Evolutionary conservation across 1,284 basidiomycete genomes (phyloP).

Genomic region (Irpex sp.): DNA sequence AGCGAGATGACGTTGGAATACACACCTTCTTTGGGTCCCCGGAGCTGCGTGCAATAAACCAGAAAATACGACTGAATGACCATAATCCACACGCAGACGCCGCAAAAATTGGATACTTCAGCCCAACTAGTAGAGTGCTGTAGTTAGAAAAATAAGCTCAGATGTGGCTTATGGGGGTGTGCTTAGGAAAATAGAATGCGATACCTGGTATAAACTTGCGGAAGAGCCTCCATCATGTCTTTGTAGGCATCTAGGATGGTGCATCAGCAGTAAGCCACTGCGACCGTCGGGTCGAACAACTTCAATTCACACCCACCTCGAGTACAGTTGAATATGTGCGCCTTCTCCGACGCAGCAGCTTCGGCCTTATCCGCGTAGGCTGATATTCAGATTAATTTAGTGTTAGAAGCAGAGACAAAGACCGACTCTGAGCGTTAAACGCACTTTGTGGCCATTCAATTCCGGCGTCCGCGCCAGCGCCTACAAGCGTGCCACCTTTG

Average conservation of each 20-base stretch:
- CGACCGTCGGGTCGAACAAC: not conserved
- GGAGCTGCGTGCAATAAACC: slow-evolving; percentile 55
- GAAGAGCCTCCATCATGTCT: slow-evolving; percentile 61
- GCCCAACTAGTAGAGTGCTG: slow-evolving; percentile 54
- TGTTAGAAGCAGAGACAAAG: not conserved
- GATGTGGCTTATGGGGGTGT: not conserved
- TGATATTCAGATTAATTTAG: slow-evolving; percentile 19
- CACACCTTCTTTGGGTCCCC: slow-evolving; percentile 42
- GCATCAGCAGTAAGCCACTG: not conserved
- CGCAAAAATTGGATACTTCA: slow-evolving; percentile 55
- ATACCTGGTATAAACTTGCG: slow-evolving; percentile 13
- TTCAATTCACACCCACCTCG: slow-evolving; percentile 43
- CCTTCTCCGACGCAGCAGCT: slow-evolving; percentile 32
- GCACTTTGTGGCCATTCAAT: slow-evolving; percentile 64
- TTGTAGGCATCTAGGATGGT: slow-evolving; percentile 54
- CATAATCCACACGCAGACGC: slow-evolving; percentile 51
- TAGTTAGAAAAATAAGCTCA: not conserved
- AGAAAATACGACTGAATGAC: slow-evolving; percentile 54
- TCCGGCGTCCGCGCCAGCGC: slow-evolving; percentile 48
- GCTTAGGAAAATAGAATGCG: not conserved
- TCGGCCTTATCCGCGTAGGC: slow-evolving; percentile 52
- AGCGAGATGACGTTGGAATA: not conserved
- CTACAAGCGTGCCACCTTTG: slow-evolving; percentile 45
- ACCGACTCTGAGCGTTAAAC: not conserved
- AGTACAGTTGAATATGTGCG: slow-evolving; percentile 44